Evolutionary conservation across 352 stramenopile species (phyloP).

Genomic region (Globisporangium emineosum): DNA sequence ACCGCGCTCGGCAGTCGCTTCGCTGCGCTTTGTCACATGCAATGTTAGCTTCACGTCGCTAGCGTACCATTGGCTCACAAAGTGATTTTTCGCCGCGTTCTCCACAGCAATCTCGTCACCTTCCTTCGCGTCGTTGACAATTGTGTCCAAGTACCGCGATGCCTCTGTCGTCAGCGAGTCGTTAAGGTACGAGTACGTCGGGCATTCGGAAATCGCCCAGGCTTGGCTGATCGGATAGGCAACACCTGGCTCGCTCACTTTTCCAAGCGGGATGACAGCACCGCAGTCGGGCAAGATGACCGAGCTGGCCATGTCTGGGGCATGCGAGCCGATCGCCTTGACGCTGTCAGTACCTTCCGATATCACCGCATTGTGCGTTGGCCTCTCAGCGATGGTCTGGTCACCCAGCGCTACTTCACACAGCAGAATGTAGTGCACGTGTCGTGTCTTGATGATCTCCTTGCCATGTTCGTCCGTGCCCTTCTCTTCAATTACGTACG

Average conservation of each 20-base stretch:
- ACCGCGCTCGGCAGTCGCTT: background rate
- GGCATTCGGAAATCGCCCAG: slow-evolving; percentile 1
- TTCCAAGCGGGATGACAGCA: slow-evolving; percentile 1
- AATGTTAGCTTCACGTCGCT: background rate
- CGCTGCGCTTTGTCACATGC: background rate
- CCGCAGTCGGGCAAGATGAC: slow-evolving; percentile 7
- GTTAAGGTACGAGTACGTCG: background rate
- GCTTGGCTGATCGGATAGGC: slow-evolving; percentile 3
- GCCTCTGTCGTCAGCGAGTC: background rate
- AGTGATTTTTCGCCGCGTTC: background rate
- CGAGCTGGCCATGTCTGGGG: background rate
- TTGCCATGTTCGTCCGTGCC: background rate
- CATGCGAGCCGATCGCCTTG: background rate
- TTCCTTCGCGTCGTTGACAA: background rate
- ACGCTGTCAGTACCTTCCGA: background rate
- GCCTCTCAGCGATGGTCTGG: background rate
- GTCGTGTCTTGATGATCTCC: background rate
- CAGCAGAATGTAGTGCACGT: slow-evolving; percentile 34
- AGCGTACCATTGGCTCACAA: background rate
- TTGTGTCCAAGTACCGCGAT: background rate
- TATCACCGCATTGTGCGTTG: background rate
- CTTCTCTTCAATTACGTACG: slow-evolving; percentile 44
- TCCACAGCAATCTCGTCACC: background rate
- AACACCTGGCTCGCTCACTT: slow-evolving; percentile 1
- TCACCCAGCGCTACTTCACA: slow-evolving; percentile 61